These are phyloP conservation scores for Platismatia glauca DNA, from an alignment of 495 filamentous ascomycete species.

Conservation along the genomic window DNA sequence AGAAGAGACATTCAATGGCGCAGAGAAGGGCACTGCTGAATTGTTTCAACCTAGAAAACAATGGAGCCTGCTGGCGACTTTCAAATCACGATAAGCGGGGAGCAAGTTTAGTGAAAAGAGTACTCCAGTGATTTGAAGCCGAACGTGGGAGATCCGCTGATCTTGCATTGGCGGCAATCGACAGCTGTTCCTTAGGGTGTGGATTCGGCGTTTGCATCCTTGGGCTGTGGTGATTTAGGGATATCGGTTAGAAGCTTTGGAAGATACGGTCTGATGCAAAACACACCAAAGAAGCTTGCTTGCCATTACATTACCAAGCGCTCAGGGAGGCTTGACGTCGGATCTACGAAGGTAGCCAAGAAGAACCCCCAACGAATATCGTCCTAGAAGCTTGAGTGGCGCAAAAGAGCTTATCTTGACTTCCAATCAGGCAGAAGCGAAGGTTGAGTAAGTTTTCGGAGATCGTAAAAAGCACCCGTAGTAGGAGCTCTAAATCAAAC, in stretches of 20 bases:
- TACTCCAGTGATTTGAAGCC: background rate
- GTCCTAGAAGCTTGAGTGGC: background rate
- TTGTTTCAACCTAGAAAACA: background rate
- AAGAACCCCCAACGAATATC: background rate
- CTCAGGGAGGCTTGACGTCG: background rate
- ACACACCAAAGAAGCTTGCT: background rate
- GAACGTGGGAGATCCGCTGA: background rate
- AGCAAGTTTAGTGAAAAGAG: background rate
- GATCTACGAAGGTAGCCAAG: background rate
- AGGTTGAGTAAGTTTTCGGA: background rate
- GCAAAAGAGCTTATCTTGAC: slow-evolving; percentile 4
- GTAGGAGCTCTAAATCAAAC: background rate
- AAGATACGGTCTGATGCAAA: background rate
- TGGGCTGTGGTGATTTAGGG: background rate
- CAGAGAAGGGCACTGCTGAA: too few species aligned
- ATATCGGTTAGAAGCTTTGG: background rate
- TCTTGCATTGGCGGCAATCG: background rate
- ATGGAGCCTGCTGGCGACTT: background rate
- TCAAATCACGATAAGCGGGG: background rate
- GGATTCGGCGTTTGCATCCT: background rate
- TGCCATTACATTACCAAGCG: background rate
- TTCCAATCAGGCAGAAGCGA: background rate
- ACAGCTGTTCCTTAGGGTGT: background rate
- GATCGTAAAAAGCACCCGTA: background rate
- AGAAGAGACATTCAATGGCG: too few species aligned